A percentile compares a stretch with the other conserved stretches of the same genome.
Conservation (phyloP, 768 basidiomycete species). For the Tulasnella calospora region DNA sequence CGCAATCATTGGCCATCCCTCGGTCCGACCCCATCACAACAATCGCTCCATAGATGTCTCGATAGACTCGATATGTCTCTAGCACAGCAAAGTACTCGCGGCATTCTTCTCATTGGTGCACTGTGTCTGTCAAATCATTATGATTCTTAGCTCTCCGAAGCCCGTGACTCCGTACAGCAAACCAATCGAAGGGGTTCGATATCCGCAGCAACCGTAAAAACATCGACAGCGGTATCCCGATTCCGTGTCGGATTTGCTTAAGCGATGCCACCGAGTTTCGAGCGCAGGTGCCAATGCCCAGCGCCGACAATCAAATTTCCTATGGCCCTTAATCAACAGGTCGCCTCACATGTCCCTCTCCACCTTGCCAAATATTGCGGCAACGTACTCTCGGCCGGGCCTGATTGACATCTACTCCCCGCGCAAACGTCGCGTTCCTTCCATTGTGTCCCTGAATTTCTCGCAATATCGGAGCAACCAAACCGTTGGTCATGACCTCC, state of each 20-base stretch:
- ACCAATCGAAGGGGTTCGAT: not conserved
- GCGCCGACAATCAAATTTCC: not conserved
- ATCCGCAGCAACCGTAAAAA: not conserved
- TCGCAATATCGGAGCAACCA: conserved; percentile 2
- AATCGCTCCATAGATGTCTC: not conserved
- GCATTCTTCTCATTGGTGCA: not conserved
- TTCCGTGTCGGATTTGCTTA: not conserved
- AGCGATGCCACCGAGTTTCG: not conserved
- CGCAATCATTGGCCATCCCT: not conserved
- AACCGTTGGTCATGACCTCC: not conserved
- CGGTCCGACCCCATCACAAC: not conserved
- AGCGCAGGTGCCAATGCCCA: not conserved
- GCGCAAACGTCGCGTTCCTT: not conserved
- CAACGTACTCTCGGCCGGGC: not conserved
- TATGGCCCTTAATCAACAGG: not conserved
- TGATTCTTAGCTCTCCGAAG: not conserved
- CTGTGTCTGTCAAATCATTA: not conserved
- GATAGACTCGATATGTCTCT: not conserved
- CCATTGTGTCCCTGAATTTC: not conserved
- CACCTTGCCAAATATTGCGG: not conserved
- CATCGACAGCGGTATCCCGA: not conserved
- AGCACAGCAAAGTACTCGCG: not conserved
- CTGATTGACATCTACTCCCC: not conserved
- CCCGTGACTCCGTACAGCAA: not conserved
- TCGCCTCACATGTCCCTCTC: not conserved